Evolutionary conservation across 768 basidiomycete genomes (phyloP).

Genomic region (Pisolithus orientalis): DNA sequence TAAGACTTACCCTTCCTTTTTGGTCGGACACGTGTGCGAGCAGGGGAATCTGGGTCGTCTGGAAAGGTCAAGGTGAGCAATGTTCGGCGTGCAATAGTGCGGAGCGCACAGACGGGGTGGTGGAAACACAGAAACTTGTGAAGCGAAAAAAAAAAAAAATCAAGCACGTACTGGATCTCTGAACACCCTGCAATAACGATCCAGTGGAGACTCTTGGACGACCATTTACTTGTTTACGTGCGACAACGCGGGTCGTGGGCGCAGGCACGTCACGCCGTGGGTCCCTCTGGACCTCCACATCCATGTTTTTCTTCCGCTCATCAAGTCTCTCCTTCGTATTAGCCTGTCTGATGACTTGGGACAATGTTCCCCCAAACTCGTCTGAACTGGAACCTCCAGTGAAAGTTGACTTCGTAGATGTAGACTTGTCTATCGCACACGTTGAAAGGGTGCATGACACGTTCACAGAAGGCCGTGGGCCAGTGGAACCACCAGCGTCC

Average conservation of each 20-base stretch:
- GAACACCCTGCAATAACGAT: conserved; percentile 12
- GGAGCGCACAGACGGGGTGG: background rate
- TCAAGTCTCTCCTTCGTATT: conserved; percentile 5
- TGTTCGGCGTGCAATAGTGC: background rate
- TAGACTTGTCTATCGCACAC: background rate
- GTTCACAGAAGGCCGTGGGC: conserved; percentile 6
- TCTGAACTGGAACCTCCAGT: conserved; percentile 13
- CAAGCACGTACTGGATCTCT: conserved; percentile 16
- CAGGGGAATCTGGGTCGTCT: conserved; percentile 3
- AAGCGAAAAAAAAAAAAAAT: background rate
- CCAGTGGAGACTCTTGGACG: conserved; percentile 7
- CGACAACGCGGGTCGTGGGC: background rate
- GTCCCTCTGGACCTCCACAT: background rate
- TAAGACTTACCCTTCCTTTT: conserved; percentile 11
- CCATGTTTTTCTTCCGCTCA: background rate
- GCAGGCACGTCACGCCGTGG: background rate
- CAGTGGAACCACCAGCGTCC: background rate
- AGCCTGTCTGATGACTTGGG: conserved; percentile 10
- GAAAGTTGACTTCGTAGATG: background rate
- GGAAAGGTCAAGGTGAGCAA: background rate
- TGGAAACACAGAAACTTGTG: background rate
- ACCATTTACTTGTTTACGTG: background rate
- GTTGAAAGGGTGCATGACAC: background rate
- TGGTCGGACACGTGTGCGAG: conserved; percentile 11
- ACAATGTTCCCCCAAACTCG: conserved; percentile 4